Percentiles rank a stretch among this genome's conserved stretches.
These are phyloP conservation scores for Kalmusia sp. DNA, from an alignment of 2,329 filamentous ascomycete genomes.

Conservation along the genomic window DNA sequence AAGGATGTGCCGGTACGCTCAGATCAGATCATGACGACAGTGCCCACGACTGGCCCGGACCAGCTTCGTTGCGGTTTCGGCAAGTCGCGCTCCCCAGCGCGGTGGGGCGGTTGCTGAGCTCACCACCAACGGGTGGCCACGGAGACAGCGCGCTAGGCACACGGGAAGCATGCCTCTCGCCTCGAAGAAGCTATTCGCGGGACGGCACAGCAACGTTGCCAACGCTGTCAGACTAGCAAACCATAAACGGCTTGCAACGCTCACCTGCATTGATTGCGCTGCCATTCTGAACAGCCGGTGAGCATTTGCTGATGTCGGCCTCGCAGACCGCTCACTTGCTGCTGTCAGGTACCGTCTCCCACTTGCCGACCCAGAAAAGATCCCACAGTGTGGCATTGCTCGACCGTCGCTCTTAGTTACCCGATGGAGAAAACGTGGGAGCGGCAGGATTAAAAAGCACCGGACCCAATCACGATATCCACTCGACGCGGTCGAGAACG, in stretches of 20 bases:
- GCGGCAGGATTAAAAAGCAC: not conserved
- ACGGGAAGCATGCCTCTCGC: conserved; percentile 11
- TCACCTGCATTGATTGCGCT: conserved; percentile 28
- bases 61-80: too few species aligned
- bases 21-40: conserved; percentile 43
- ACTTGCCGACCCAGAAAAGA: not conserved
- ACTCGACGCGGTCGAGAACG: conserved; percentile 2
- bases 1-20: conserved; percentile 23
- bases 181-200: conserved; percentile 16
- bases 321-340: conserved; percentile 5
- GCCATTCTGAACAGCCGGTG: conserved; percentile 22
- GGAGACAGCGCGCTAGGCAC: not conserved
- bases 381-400: conserved; percentile 2
- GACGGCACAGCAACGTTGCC: conserved; percentile 32
- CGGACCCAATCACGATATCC: not conserved
- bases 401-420: not conserved
- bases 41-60: conserved; percentile 16
- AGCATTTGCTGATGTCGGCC: conserved; percentile 23
- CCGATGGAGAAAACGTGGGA: not conserved
- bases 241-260: not conserved
- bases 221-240: conserved; percentile 5
- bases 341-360: conserved; percentile 1
- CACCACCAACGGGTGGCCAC: not conserved
- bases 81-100: conserved; percentile 19
- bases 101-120: not conserved